Conservation (phyloP, 2,329 filamentous ascomycete genomes). For the Penicillium sp. region DNA sequence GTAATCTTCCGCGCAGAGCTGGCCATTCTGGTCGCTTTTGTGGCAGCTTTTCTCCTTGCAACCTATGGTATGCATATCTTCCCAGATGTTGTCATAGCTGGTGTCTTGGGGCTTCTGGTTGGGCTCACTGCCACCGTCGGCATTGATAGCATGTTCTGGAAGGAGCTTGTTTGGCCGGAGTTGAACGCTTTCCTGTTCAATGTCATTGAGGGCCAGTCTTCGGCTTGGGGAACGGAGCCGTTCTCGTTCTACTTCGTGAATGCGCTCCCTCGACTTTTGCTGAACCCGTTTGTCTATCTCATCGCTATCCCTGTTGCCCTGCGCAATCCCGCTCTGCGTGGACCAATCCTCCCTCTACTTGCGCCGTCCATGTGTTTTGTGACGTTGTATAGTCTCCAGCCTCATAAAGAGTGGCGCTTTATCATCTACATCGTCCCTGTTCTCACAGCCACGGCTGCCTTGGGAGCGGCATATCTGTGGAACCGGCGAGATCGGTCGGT, state of each 20-base stretch:
- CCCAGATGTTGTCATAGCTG: conserved; percentile 64
- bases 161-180: conserved; percentile 82
- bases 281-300: conserved; percentile 72
- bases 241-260: conserved; percentile 86
- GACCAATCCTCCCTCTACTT: conserved; percentile 57
- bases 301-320: conserved; percentile 56
- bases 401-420: conserved; percentile 96
- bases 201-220: conserved; percentile 78
- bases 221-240: conserved; percentile 84
- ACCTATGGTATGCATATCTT: conserved; percentile 58
- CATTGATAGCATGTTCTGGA: conserved; percentile 94
- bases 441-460: conserved; percentile 75
- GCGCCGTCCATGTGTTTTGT: conserved; percentile 74
- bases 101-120: conserved; percentile 65
- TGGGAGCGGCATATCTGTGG: conserved; percentile 73
- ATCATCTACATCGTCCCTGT: conserved; percentile 85
- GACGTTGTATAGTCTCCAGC: conserved; percentile 79
- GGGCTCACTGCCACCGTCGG: conserved; percentile 72
- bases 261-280: conserved; percentile 77
- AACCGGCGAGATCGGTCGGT: conserved; percentile 65
- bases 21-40: conserved; percentile 74
- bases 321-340: conserved; percentile 56
- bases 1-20: conserved; percentile 89
- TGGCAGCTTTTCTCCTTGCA: conserved; percentile 66
- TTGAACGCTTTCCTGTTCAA: conserved; percentile 90